Percentiles rank a stretch among this genome's conserved stretches.
phyloP scores from a whole-genome alignment of 306 rosid species.

The Ceratonia siliqua region DNA sequence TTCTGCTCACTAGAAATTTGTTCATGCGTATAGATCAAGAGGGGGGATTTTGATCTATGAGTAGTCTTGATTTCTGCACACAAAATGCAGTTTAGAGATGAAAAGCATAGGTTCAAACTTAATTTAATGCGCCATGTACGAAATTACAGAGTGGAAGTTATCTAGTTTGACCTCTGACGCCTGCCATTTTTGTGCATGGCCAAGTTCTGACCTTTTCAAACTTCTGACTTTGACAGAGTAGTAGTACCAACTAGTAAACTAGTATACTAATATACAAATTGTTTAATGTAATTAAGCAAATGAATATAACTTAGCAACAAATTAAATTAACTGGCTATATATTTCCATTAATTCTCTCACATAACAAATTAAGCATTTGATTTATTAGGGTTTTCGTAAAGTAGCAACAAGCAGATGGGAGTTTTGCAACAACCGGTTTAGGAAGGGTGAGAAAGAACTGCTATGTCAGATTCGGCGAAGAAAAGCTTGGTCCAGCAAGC shows the following conservation, averaged over 20 bases:
- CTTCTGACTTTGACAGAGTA: not conserved
- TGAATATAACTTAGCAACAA: not conserved
- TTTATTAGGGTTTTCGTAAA: slow-evolving; percentile 78
- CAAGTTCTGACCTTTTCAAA: not conserved
- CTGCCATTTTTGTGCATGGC: not conserved
- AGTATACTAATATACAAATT: no score
- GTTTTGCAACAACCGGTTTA: slow-evolving; percentile 75
- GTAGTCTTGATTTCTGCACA: no score
- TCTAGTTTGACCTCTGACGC: no score
- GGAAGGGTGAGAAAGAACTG: slow-evolving; percentile 68
- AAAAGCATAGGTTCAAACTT: no score
- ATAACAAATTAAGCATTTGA: no score
- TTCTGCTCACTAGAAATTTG: no score
- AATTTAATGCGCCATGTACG: no score
- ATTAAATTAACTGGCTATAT: not conserved
- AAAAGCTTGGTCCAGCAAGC: slow-evolving; percentile 75
- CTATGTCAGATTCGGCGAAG: slow-evolving; percentile 69
- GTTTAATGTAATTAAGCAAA: no score
- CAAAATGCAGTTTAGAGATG: no score
- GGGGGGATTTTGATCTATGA: no score
- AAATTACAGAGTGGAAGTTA: not conserved
- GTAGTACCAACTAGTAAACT: no score
- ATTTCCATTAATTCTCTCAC: not conserved
- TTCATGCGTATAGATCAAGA: no score
- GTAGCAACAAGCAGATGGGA: slow-evolving; percentile 87